Conservation (phyloP, 2,329 filamentous ascomycete species). For the Aspergillus sp. region DNA sequence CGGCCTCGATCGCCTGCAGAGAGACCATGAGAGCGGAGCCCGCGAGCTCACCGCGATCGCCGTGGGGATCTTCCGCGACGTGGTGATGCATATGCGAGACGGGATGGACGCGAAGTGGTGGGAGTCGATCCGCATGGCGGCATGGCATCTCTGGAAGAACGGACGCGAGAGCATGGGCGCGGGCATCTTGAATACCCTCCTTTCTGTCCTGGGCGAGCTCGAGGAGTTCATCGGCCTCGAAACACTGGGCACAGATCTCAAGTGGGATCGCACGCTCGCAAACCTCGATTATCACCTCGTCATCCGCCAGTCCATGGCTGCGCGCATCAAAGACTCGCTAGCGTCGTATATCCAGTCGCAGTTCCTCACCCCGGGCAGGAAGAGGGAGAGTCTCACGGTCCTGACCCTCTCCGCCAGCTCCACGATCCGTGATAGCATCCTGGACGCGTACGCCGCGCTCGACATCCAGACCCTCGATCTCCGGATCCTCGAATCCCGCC, state of each 20-base stretch:
- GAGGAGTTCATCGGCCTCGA: conserved; percentile 15
- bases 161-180: conserved; percentile 59
- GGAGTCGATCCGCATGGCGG: conserved; percentile 45
- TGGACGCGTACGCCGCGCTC: conserved; percentile 30
- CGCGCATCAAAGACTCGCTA: conserved; percentile 17
- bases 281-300: conserved; percentile 19
- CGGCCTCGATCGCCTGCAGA: conserved; percentile 42
- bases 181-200: conserved; percentile 40
- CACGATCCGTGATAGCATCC: conserved; percentile 46
- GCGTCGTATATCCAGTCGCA: conserved; percentile 14
- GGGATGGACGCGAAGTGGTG: conserved; percentile 40
- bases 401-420: conserved; percentile 56
- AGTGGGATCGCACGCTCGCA: conserved; percentile 13
- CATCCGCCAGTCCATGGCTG: conserved; percentile 12
- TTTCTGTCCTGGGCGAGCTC: conserved; percentile 16
- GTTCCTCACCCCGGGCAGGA: conserved; percentile 4
- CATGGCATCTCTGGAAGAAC: conserved; percentile 57
- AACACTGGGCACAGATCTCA: conserved; percentile 7
- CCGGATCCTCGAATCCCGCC: conserved; percentile 57
- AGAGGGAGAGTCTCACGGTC: conserved; percentile 34
- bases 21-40: conserved; percentile 52
- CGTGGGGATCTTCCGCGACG: conserved; percentile 40
- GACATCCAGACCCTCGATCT: conserved; percentile 40
- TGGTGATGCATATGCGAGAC: conserved; percentile 23
- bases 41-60: conserved; percentile 49